Percentiles rank a stretch among this genome's conserved stretches.
phyloP scores from a whole-genome alignment of 2,329 filamentous ascomycete genomes.

The Juglanconis juglandina region DNA sequence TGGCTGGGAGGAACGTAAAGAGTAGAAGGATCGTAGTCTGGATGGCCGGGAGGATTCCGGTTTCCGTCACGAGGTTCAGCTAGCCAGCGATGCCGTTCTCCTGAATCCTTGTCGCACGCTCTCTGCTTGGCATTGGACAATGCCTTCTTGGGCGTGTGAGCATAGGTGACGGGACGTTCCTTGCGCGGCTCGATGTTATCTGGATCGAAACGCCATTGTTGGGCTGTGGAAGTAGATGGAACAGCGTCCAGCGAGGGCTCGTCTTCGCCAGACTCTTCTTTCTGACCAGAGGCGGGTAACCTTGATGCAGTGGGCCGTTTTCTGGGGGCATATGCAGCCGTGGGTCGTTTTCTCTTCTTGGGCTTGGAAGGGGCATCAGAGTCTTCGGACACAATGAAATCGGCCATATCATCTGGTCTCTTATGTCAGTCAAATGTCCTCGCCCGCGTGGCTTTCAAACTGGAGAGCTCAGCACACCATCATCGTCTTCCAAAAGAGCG shows the following conservation, averaged over 20 bases:
- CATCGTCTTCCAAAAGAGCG: constrained; percentile 59
- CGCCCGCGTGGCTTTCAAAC: neutral
- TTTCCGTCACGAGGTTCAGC: constrained; percentile 83
- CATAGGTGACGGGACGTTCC: constrained; percentile 19
- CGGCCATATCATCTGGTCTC: constrained; percentile 66
- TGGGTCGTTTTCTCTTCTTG: constrained; percentile 72
- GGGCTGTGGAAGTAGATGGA: constrained; percentile 67
- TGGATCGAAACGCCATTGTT: constrained; percentile 72
- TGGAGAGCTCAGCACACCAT: constrained; percentile 50
- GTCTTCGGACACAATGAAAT: constrained; percentile 85
- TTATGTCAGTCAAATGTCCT: neutral
- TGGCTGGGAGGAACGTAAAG: constrained; percentile 83
- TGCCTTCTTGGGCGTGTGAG: constrained; percentile 25
- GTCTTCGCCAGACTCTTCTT: constrained; percentile 50
- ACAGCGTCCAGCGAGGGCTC: constrained; percentile 50
- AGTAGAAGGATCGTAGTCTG: constrained; percentile 87
- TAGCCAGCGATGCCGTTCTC: constrained; percentile 86
- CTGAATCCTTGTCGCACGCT: constrained; percentile 76
- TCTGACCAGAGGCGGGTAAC: constrained; percentile 28
- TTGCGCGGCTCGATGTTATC: constrained; percentile 37
- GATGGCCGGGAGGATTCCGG: constrained; percentile 70
- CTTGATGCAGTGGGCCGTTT: constrained; percentile 61
- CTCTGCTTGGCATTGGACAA: constrained; percentile 53
- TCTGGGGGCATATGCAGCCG: constrained; percentile 43
- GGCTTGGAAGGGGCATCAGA: constrained; percentile 65